Conservation (phyloP, 2,329 filamentous ascomycete species). For the Aspergillus calidoustus region DNA sequence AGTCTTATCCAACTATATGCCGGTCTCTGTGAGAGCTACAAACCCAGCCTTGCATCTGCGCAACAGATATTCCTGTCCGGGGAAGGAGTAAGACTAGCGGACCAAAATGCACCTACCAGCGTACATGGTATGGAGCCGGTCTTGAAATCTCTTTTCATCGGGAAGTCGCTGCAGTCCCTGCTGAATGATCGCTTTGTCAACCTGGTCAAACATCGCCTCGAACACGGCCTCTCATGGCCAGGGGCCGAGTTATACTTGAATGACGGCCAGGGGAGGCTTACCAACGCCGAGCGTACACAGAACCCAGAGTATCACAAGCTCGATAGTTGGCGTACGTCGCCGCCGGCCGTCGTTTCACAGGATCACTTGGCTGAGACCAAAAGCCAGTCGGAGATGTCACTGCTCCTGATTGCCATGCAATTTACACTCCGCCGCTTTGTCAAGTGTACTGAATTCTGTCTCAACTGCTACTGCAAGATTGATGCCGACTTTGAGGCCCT, state of each 20-base stretch:
- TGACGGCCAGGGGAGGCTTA: slow-evolving; percentile 47
- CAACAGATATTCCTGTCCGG: slow-evolving; percentile 58
- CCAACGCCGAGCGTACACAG: slow-evolving; percentile 16
- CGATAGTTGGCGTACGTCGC: slow-evolving; percentile 30
- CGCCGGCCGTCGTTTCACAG: slow-evolving; percentile 50
- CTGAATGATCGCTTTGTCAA: slow-evolving; percentile 68
- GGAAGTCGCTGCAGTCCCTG: slow-evolving; percentile 69
- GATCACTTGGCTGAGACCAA: slow-evolving; percentile 54
- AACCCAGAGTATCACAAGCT: slow-evolving; percentile 23
- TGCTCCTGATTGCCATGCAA: slow-evolving; percentile 69
- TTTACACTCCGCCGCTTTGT: slow-evolving; percentile 78
- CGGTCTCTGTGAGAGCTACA: slow-evolving; percentile 73
- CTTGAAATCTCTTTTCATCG: slow-evolving; percentile 70
- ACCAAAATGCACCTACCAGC: neutral
- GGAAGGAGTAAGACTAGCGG: neutral
- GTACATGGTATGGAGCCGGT: neutral
- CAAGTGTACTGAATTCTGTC: slow-evolving; percentile 82
- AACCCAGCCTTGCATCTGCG: slow-evolving; percentile 65
- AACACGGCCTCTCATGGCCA: slow-evolving; percentile 65
- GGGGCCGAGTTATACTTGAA: slow-evolving; percentile 66
- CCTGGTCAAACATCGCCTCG: slow-evolving; percentile 64
- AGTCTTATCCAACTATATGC: slow-evolving; percentile 63
- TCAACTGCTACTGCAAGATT: slow-evolving; percentile 77
- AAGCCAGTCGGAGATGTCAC: slow-evolving; percentile 47
- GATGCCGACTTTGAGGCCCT: slow-evolving; percentile 61